These are phyloP conservation scores for Rugonectria rugulosa DNA, from an alignment of 2,329 filamentous ascomycete genomes.

Conservation along the genomic window DNA sequence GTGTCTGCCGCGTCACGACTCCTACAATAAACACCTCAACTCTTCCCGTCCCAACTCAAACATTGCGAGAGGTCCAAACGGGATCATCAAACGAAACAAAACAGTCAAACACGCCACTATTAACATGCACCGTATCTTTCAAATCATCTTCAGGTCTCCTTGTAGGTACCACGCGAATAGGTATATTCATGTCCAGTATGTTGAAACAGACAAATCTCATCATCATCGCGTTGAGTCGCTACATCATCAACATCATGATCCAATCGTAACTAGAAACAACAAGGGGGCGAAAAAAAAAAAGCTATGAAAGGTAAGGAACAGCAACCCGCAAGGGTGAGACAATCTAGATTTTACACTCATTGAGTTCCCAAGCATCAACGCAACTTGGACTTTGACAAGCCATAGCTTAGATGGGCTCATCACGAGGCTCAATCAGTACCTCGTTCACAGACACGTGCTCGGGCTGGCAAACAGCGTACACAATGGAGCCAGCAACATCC, in stretches of 20 bases:
- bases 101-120: neutral
- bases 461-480: conserved; percentile 78
- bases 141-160: neutral
- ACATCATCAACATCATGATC: conserved; percentile 30
- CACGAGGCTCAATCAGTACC: conserved; percentile 78
- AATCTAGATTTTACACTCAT: conserved; percentile 24
- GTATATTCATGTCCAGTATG: conserved; percentile 27
- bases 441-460: conserved; percentile 82
- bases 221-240: conserved; percentile 33
- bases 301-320: neutral
- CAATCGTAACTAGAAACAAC: conserved; percentile 19
- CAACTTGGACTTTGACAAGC: no score
- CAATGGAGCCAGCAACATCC: conserved; percentile 76
- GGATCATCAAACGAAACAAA: neutral
- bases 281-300: conserved; percentile 8
- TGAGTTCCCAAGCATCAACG: no score
- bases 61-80: no score
- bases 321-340: conserved; percentile 15
- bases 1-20: no score
- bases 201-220: conserved; percentile 31
- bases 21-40: neutral
- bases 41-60: neutral
- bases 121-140: conserved; percentile 1
- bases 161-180: neutral
- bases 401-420: conserved; percentile 70